Evolutionary conservation across 345 rosid species (phyloP), one percentile per base, ranked within the genome.

Genomic region (Litchi chinensis): DNA sequence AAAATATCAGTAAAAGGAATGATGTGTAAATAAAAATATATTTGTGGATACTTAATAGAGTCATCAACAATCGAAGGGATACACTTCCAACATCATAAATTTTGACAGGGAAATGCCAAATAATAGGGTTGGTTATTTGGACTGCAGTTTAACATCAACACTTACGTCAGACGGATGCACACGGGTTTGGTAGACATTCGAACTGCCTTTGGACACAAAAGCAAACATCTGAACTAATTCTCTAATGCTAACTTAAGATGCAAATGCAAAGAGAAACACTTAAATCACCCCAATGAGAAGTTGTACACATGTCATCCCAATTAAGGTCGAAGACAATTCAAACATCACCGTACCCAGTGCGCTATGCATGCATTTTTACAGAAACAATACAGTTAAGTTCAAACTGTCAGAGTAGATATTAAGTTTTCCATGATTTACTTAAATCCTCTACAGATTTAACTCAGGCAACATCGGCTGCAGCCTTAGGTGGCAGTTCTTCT

Each of bases 391-490:
- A 22, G 4, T 26, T 26, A 64, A 6, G 64, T 63, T 65, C 24
- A 75, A 62, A 74, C 41, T 10, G 40, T 52, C 10, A 41, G 3
- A 60, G 64, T 3, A 8, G 11, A 68, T 65, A 67, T 13, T 13
- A 57, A n/a, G 73, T 22, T 22, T 40, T 64, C 15, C 63, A 56
- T 40, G 10, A 74, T 70, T 21, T 24, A 74, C 74, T 48, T 48
- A 26, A 82, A 19, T 68, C 66, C 22, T 41, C 39, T 32, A 46
- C n/a, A 21, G 76, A 71, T 71, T 28, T 46, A 60, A n/a, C 44
- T 89, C 81, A 88, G 40, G 75, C 83, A 71, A 70, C 59, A 48
- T 77, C 76, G 46, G 83, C 77, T 67, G 75, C 70, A 69, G 77
- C 80, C 70, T 78, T 78, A 32, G 76, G 73, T 63, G 83, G 79